These are phyloP conservation scores for Pyracantha coccinea DNA, from an alignment of 331 rosid genomes.

Conservation along the genomic window DNA sequence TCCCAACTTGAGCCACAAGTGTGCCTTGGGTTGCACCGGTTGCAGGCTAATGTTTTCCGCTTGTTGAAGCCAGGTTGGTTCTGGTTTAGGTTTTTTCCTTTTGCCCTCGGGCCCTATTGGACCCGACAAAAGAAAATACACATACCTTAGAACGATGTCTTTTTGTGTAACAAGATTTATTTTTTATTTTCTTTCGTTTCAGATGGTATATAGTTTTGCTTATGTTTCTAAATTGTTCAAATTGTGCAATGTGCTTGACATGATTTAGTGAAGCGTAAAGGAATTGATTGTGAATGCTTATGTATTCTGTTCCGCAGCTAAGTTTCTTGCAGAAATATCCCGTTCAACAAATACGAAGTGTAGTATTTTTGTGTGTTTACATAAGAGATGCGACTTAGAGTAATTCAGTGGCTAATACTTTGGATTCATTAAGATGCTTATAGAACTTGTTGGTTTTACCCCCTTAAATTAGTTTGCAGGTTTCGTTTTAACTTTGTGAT, in stretches of 20 bases:
- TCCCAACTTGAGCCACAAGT: too few relatives aligned
- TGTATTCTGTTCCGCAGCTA: neutral
- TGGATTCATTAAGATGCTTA: neutral
- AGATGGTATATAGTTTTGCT: neutral
- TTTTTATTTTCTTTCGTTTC: neutral
- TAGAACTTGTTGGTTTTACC: neutral
- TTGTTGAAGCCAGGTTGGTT: too few relatives aligned
- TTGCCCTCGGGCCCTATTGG: too few relatives aligned
- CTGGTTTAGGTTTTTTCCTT: too few relatives aligned
- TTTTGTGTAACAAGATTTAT: neutral
- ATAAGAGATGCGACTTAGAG: neutral
- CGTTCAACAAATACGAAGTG: neutral
- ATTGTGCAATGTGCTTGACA: neutral
- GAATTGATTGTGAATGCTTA: neutral
- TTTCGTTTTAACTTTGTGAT: neutral
- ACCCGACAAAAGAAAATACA: neutral
- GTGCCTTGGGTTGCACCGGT: too few relatives aligned
- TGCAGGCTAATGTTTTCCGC: too few relatives aligned
- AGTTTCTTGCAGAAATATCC: neutral
- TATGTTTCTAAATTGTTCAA: neutral
- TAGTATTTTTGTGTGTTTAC: neutral
- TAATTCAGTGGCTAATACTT: neutral
- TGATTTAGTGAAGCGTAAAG: neutral
- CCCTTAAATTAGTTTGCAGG: neutral
- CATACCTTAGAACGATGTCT: neutral